Conservation (phyloP, 1,284 basidiomycete genomes). For the Austropuccinia psidii region DNA sequence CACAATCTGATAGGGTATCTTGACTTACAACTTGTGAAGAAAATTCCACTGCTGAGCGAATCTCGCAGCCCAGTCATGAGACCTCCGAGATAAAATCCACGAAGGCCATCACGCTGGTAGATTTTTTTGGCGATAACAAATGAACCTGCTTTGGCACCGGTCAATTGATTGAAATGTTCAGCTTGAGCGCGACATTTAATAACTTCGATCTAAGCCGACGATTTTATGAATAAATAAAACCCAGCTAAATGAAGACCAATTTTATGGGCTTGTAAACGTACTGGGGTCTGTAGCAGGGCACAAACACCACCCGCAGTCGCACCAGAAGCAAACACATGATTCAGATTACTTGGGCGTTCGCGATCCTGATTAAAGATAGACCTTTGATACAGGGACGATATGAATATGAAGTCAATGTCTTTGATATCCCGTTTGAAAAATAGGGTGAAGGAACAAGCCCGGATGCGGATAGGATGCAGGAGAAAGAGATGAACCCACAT, state of each 20-base stretch:
- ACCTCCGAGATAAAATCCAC: slow-evolving; percentile 45
- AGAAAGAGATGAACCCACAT: slow-evolving; percentile 40
- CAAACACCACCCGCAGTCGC: slow-evolving; percentile 43
- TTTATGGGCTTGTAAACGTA: slow-evolving; percentile 31
- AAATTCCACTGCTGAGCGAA: slow-evolving; percentile 43
- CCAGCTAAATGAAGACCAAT: background rate
- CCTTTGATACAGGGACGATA: slow-evolving; percentile 19
- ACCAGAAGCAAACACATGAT: slow-evolving; percentile 42
- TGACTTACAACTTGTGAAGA: slow-evolving; percentile 42
- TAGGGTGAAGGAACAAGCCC: background rate
- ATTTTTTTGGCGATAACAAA: slow-evolving; percentile 43
- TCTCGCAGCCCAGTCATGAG: slow-evolving; percentile 44
- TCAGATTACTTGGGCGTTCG: slow-evolving; percentile 41
- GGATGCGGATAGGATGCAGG: background rate
- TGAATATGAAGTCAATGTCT: slow-evolving; percentile 14
- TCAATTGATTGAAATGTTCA: slow-evolving; percentile 38
- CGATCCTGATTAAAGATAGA: slow-evolving; percentile 42
- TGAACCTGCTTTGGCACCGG: slow-evolving; percentile 41
- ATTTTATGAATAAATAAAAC: background rate
- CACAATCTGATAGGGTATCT: background rate
- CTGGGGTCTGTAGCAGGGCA: slow-evolving; percentile 45
- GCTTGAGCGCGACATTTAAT: slow-evolving; percentile 46
- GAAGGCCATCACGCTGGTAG: slow-evolving; percentile 40
- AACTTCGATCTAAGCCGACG: slow-evolving; percentile 43
- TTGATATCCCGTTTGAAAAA: background rate